Base-by-base conservation (phyloP, 306 rosid genomes). In the Sicyos baderoa region DNA sequence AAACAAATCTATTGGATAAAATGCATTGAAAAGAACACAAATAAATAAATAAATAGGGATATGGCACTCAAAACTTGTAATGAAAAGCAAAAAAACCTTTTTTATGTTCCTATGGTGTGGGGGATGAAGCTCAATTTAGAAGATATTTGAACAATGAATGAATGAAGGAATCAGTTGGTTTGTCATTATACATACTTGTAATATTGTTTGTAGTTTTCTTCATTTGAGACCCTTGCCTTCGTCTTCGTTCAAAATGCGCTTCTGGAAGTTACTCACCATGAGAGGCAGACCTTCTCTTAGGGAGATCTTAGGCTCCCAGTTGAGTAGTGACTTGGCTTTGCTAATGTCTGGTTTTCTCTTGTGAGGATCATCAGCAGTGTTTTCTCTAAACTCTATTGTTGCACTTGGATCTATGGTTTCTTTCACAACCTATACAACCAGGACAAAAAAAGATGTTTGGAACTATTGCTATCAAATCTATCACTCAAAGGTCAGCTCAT, bases 331-430 rank as follows among this genome's bases (percentile, higher is more conserved):
- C 84, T 88, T 93, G 21, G 99, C 99, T 85, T 86, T 93, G 86
- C 85, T 81, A 49, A 93, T 93, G 76, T 93, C 97, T 6, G 99
- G 99, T 77, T 90, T 93, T 83, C 99, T 93, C 96, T 82, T 93
- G 29, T 93, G 99, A 15, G 99, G 99, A 83, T 93, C 99, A 76
- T 93, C 99, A 6, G 97, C 99, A 45, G 96, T 93, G 72, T 93
- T 93, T 79, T 94, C 81, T 77, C 19, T 88, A 68, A 81, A 90
- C 76, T 87, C 97, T 81, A 90, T 93, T 44, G 91, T 84, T 32
- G 99, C 94, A 79, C 94, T 88, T 56, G 99, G 76, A 81, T 93
- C 99, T 49, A 93, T 93, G 65, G 94, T 90, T 71, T 86, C 91
- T 81, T 93, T 93, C 40, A 93, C 97, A 50, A 93, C 99, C 99